phyloP scores from a whole-genome alignment of 129 eudicot genomes.

The Glebionis coronaria region DNA sequence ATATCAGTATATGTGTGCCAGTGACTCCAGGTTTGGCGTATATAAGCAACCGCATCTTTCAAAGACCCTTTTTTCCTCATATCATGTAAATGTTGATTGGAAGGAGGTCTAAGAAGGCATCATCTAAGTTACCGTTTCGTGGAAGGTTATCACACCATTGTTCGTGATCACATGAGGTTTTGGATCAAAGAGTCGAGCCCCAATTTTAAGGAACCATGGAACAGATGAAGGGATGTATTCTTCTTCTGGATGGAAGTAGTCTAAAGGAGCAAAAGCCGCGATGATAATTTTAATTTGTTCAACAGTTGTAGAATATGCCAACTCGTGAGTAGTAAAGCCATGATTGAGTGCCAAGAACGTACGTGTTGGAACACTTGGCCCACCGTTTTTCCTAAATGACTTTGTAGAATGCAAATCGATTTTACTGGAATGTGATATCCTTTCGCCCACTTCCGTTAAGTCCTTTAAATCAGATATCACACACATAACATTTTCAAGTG shows the following conservation, averaged over 20 bases:
- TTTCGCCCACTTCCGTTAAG: conserved; percentile 13
- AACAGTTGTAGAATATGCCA: conserved; percentile 15
- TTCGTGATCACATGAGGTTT: neutral
- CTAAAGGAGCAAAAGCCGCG: conserved; percentile 29
- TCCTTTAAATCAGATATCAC: conserved; percentile 41
- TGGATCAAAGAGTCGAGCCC: conserved; percentile 28
- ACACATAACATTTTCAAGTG: conserved; percentile 30
- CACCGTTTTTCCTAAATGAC: neutral
- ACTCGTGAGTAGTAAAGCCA: neutral
- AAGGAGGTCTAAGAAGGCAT: conserved; percentile 38
- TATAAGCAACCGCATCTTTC: conserved; percentile 16
- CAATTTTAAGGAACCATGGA: conserved; percentile 36
- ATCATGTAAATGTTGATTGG: conserved; percentile 2
- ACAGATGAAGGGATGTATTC: conserved; percentile 38
- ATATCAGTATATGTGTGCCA: conserved; percentile 34
- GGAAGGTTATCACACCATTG: conserved; percentile 39
- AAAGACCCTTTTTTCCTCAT: conserved; percentile 29
- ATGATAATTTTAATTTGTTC: conserved; percentile 23
- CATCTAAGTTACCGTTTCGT: conserved; percentile 21
- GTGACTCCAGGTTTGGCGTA: conserved; percentile 27
- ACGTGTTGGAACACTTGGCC: conserved; percentile 29
- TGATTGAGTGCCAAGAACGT: conserved; percentile 26
- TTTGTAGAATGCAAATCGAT: conserved; percentile 21
- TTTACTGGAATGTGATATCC: conserved; percentile 33
- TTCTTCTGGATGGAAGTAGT: conserved; percentile 39